Percentiles rank a stretch among this genome's conserved stretches.
These are phyloP conservation scores for Crithidia mellificae DNA, from an alignment of 208 protist species.

Conservation along the genomic window DNA sequence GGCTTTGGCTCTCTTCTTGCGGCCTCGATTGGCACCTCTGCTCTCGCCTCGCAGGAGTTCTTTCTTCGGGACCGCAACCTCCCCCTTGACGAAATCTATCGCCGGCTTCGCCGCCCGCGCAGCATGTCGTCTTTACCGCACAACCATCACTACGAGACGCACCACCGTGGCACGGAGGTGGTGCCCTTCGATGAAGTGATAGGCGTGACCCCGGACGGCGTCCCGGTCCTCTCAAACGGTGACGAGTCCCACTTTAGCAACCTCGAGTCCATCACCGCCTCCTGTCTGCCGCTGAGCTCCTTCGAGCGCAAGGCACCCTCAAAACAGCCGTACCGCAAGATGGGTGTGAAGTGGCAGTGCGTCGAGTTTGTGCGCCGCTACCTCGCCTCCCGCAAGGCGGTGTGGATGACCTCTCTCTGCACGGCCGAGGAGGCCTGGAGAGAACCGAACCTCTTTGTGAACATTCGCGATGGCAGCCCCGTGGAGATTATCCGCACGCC, in stretches of 20 bases:
- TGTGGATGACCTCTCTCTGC: conserved; percentile 60
- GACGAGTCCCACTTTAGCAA: conserved; percentile 59
- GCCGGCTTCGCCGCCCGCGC: conserved; percentile 19
- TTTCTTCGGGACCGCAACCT: conserved; percentile 22
- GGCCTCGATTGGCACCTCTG: conserved; percentile 11
- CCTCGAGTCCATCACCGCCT: conserved; percentile 40
- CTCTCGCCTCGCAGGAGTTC: conserved; percentile 9
- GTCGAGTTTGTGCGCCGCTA: conserved; percentile 79
- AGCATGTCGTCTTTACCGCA: conserved; percentile 29
- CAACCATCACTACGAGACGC: conserved; percentile 38
- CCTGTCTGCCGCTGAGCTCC: conserved; percentile 41
- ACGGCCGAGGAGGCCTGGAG: conserved; percentile 64
- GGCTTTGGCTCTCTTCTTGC: conserved; percentile 14
- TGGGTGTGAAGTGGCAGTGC: conserved; percentile 73
- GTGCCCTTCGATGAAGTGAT: conserved; percentile 66
- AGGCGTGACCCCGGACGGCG: conserved; percentile 59
- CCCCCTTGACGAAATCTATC: conserved; percentile 28
- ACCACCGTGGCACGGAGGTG: conserved; percentile 44
- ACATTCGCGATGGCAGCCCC: conserved; percentile 24
- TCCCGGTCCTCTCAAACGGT: conserved; percentile 79
- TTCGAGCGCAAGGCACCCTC: conserved; percentile 27
- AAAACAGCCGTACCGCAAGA: conserved; percentile 29
- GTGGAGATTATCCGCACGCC: conserved; percentile 35
- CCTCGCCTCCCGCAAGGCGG: conserved; percentile 60
- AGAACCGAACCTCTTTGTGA: conserved; percentile 30